phyloP scores from a whole-genome alignment of 441 rosid genomes.

The Jatropha multifida region DNA sequence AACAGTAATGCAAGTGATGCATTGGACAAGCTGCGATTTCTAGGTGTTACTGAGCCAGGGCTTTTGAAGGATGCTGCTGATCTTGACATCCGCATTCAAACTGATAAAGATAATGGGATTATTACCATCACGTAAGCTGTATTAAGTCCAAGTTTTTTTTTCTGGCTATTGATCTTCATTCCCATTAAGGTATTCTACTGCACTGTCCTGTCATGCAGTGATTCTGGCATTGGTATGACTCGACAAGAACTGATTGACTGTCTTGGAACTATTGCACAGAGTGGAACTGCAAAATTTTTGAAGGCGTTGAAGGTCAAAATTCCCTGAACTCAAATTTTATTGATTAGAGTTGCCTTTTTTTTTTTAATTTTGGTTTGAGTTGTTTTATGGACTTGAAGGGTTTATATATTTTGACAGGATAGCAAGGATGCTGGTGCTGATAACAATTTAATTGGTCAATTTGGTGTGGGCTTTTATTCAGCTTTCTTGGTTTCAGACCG shows the following conservation, averaged over 20 bases:
- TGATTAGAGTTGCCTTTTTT: not conserved
- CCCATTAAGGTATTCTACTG: slow-evolving; percentile 6
- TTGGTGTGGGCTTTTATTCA: slow-evolving; percentile 98
- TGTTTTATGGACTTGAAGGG: slow-evolving; percentile 23
- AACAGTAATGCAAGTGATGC: slow-evolving; percentile 98
- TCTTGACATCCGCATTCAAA: slow-evolving; percentile 84
- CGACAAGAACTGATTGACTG: slow-evolving; percentile 86
- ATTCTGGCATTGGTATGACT: slow-evolving; percentile 93
- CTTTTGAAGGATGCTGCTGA: slow-evolving; percentile 66
- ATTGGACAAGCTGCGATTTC: slow-evolving; percentile 83
- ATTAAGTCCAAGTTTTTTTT: slow-evolving; percentile 2
- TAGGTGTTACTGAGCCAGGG: slow-evolving; percentile 74
- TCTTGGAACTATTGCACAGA: slow-evolving; percentile 95
- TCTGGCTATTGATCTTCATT: slow-evolving; percentile 6
- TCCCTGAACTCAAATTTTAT: not conserved
- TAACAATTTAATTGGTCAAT: slow-evolving; percentile 89
- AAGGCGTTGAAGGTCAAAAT: slow-evolving; percentile 76
- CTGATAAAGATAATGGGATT: slow-evolving; percentile 80
- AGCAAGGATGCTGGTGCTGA: slow-evolving; percentile 80
- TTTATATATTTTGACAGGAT: slow-evolving; percentile 51
- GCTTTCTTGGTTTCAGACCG: slow-evolving; percentile 86
- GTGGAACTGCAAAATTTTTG: slow-evolving; percentile 94
- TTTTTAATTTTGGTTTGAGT: not conserved
- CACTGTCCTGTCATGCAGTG: slow-evolving; percentile 48
- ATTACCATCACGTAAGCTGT: slow-evolving; percentile 62